Base-by-base conservation (phyloP, 345 rosid species). In the Geranium brycei region DNA sequence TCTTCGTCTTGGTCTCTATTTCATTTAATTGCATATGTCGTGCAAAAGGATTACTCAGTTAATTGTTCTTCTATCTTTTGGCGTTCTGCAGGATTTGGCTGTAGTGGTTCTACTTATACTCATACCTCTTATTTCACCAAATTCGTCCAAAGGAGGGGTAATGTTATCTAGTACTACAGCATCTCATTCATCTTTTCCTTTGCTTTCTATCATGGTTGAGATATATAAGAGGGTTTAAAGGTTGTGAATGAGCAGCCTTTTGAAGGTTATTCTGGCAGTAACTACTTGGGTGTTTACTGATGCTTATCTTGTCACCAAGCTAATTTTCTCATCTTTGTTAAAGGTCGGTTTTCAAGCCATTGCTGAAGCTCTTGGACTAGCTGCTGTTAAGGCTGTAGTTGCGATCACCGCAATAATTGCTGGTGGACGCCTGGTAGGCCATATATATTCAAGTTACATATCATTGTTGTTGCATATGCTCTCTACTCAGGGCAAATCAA, bases 91-190 rank as follows among this genome's bases (percentile, higher is more conserved):
- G 97, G 99, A 93, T 80, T 81, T 93, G 82, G 99, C 99, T 67
- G 99, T 90, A 66, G 96, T 89, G 70, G 99, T 90, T 64, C 73
- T 93, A 82, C 89, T 93, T 62, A 93, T 93, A 72, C 95, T 93
- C 69, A 93, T 93, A 76, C 97, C 99, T 74, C 99, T 93, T 74
- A 80, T 93, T 66, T 93, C 97, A 65, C 97, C 99, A 66, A 93
- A 83, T 81, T 93, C 99, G 65, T 87, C 97, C 40, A 93, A 87
- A 82, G 99, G 99, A 87, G 99, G 99, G 97, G 97, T 93, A 88
- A 85, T 62, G 61, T 64, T 65, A 68, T 66, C 65, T 62, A 32
- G 59, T 62, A 31, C 40, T 68, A 47, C 65, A 60, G 41, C 32
- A 35, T 35, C 62, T 32, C 64, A 38, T 69, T 60, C 61, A 17